phyloP scores from a whole-genome alignment of 805 yeast species.

The Cyberlindnera sargentensis region DNA sequence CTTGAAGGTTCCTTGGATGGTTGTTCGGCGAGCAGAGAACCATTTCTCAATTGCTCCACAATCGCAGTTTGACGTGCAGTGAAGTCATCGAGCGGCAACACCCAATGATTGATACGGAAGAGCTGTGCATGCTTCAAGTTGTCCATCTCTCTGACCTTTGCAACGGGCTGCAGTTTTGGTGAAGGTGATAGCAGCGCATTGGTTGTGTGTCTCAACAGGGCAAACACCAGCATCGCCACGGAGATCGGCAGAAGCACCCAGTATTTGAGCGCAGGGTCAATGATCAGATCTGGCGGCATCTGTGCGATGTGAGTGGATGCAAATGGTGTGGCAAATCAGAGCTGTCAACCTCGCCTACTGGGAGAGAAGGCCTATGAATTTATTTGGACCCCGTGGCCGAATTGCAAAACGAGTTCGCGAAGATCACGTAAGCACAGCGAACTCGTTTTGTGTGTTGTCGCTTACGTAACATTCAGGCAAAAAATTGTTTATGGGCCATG shows the following conservation, averaged over 20 bases:
- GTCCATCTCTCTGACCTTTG: slow-evolving; percentile 54
- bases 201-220: slow-evolving; percentile 65
- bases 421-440: too few species aligned
- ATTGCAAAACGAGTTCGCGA: too few species aligned
- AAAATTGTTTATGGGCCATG: too few species aligned
- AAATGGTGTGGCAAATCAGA: too few species aligned
- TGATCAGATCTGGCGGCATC: slow-evolving; percentile 43
- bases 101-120: slow-evolving; percentile 47
- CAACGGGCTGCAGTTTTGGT: slow-evolving; percentile 46
- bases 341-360: too few species aligned
- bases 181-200: slow-evolving; percentile 51
- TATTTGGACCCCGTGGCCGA: too few species aligned
- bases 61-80: slow-evolving; percentile 42
- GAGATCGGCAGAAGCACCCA: slow-evolving; percentile 94
- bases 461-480: too few species aligned
- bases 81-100: slow-evolving; percentile 49
- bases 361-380: background rate
- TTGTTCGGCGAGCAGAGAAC: slow-evolving; percentile 38
- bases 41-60: slow-evolving; percentile 41
- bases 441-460: too few species aligned
- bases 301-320: background rate
- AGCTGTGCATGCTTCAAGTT: slow-evolving; percentile 51
- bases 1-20: slow-evolving; percentile 38
- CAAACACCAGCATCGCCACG: slow-evolving; percentile 82
- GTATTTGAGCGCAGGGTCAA: slow-evolving; percentile 76